Base-by-base conservation (phyloP, 805 yeast genomes). In the Schizosaccharomyces lindneri region DNA sequence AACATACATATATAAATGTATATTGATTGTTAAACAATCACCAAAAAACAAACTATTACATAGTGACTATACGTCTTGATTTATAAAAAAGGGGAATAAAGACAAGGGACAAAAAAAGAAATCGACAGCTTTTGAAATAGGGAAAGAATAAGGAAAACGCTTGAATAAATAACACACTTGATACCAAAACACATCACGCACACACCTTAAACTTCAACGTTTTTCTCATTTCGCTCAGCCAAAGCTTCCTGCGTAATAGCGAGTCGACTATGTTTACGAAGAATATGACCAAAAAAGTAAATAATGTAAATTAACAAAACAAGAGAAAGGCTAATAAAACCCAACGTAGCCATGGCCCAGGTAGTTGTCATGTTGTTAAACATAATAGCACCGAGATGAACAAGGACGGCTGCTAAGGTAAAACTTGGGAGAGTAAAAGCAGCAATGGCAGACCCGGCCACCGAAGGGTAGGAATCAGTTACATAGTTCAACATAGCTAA, bases 361-460 rank as follows among this genome's bases (percentile, higher is more conserved):
- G 48, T 36, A 9, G 60, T 29, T 3, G 60, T 29, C 43, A 57
- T 36, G n/a, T 57, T 57, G 13, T 57, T n/a, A 41, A 57, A 57
- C 60, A 57, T 57, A 6, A 57, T 29, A 21, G 36, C 46, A 39
- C 60, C 60, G 7, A 57, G 27, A 17, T 57, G 60, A 21, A 36
- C 43, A 57, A 57, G 48, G 29, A 41, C 60, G 32, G 43, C 60
- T 24, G 60, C 60, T 17, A 57, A 2, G 21, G 39, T 21, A 57
- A 57, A 57, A 24, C 43, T 39, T 5, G 60, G 60, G 19, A 57
- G 21, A 36, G 48, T 36, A n/a, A 57, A 57, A 7, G 81, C 87
- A 2, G 88, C 86, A 63, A 83, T 72, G 2, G 88, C 90, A 24
- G 89, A 83, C 5, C 93, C 94, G 1, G 93, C 87, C 68, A 81